Base-by-base conservation (phyloP, 495 filamentous ascomycete species). In the Margaritispora aquatica region DNA sequence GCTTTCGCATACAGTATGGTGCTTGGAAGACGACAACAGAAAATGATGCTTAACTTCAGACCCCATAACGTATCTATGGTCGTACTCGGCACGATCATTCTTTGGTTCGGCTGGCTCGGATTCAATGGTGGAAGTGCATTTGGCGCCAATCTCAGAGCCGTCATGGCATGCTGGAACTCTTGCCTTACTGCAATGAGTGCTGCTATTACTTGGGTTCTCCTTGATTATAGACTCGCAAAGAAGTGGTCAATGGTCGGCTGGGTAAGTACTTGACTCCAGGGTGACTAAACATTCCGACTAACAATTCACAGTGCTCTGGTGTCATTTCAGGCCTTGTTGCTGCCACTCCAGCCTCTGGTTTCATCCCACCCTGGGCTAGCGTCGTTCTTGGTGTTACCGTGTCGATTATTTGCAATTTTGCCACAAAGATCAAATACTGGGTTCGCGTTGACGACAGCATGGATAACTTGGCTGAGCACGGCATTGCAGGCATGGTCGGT, bases 211-310 rank as follows among this genome's bases (percentile, higher is more conserved):
- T 98, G 93, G 93, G 84, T 87, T 59, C 67, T 97, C 47, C 88
- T 97, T 66, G 93, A 97, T 78, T 97, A 84, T 82, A 85, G 93
- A 50, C 79, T 97, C 49, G 93, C 95, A 51, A 85, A 85, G 71
- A 98, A 98, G 78, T 97, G 94, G 93, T 96, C 92, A 1, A 95
- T 97, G 81, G 93, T 98, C 66, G 93, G 94, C 56, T 96, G 94
- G 52, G 52, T 54, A 54, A 21, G 29, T 31, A 29, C 29, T 23
- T 19, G 11, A 20, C 2, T 17, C 21, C 27, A 38, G 1, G 17
- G 3, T 36, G 27, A 1, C 2, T 50, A 15, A 9, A 54, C 17
- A 36, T 34, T 5, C 5, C 29, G 27, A 54, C 52, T 54, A 24
- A 54, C 27, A 38, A 41, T 11, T 2, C 9, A 54, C 2, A 54